Base-by-base conservation (phyloP, 305 asterid genomes). In the Fraxinus sp. region DNA sequence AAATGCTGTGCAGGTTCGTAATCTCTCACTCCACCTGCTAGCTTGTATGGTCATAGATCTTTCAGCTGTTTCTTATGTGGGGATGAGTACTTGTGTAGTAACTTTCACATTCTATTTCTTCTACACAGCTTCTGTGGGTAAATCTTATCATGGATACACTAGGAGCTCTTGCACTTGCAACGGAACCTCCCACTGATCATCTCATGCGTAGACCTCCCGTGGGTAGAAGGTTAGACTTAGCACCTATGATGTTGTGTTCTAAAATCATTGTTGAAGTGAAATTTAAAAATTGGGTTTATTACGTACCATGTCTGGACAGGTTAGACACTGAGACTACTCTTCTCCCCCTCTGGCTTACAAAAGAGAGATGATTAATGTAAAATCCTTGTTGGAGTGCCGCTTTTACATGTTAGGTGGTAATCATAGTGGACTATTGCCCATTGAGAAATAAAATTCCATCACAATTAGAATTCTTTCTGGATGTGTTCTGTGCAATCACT, bases 111-210 rank as follows among this genome's bases (percentile, higher is more conserved):
- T 78, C 72, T 74, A 10, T 74, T 66, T 75, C 74, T 35, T 59
- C 64, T 75, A n/a, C 84, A 85, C 94, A 96, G 98, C 95, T 94
- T 78, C 99, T 96, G 28, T 96, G 98, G 99, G 99, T 96, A 18
- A 96, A 96, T 87, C 98, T 96, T 79, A 94, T 96, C 82, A 96
- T 96, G 99, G 99, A 96, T 83, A 94, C 99, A 24, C 88, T 96
- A 35, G 99, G 99, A 71, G 99, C 99, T 52, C 98, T 96, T 62
- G 99, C 99, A 37, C 89, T 96, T 74, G 99, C 99, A 75, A 96
- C 99, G 0, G 99, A 96, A 83, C 93, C 97, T 76, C 98, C 99
- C 13, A 94, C 97, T 1, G 98, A 96, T 87, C 97, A 96, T 82
- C 97, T 96, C 85, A 96, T 96, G 99, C 85, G 52, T 20, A 88